Evolutionary conservation across 2,329 filamentous ascomycete species (phyloP).

Genomic region (Pseudogymnoascus sp.): DNA sequence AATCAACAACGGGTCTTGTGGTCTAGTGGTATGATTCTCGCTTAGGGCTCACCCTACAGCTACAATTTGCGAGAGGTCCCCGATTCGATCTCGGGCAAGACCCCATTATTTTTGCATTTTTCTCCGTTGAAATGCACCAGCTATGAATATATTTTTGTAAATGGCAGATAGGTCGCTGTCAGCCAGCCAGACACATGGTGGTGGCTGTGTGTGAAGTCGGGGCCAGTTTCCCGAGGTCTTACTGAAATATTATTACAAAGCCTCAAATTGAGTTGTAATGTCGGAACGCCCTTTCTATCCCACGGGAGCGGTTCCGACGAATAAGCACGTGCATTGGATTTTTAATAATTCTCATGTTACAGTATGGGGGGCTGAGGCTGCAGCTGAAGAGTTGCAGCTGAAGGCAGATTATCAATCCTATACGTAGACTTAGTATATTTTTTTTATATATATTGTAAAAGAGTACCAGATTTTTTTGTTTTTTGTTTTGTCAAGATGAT

Average conservation of each 20-base stretch:
- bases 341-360: background rate
- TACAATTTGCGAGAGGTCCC: constrained; percentile 8
- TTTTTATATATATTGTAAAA: background rate
- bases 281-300: no score
- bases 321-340: background rate
- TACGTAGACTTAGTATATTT: background rate
- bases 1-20: constrained; percentile 5
- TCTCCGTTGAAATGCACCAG: background rate
- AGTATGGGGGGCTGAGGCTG: background rate
- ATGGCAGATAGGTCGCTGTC: background rate
- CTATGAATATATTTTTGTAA: background rate
- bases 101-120: background rate
- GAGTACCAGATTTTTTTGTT: no score
- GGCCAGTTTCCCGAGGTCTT: background rate
- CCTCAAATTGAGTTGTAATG: background rate
- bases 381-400: background rate
- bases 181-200: background rate
- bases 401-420: background rate
- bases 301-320: no score
- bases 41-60: constrained; percentile 7
- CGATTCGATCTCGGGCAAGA: constrained; percentile 8
- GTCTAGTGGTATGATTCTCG: constrained; percentile 8
- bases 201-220: background rate
- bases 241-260: background rate
- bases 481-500: background rate